Conservation (phyloP, 2,329 filamentous ascomycete species). For the Alternaria rosae region DNA sequence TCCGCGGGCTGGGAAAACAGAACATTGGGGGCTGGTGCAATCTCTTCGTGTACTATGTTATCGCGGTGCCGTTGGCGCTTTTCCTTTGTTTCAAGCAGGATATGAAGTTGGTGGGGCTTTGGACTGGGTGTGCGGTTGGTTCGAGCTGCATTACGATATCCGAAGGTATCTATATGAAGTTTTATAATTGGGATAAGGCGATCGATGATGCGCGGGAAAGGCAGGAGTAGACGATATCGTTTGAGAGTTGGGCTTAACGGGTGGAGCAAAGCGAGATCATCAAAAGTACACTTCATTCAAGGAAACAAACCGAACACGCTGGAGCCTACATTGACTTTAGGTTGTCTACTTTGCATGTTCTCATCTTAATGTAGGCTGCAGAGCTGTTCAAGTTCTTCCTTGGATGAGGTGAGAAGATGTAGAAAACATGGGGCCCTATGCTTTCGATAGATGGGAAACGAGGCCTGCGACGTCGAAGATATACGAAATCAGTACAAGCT, state of each 20-base stretch:
- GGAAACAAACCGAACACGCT: neutral
- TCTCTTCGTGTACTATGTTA: slow-evolving; percentile 49
- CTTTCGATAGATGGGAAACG: too few species aligned
- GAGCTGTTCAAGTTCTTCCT: neutral
- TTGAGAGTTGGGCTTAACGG: too few species aligned
- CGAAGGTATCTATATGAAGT: slow-evolving; percentile 42
- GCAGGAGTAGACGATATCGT: slow-evolving; percentile 37
- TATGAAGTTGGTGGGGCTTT: slow-evolving; percentile 47
- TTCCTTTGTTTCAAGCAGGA: slow-evolving; percentile 47
- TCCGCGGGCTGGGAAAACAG: slow-evolving; percentile 50
- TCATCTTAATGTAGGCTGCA: neutral
- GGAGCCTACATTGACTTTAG: neutral
- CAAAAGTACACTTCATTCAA: too few species aligned
- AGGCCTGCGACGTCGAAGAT: neutral
- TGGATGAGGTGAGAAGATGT: neutral
- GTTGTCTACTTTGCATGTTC: neutral
- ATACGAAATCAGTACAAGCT: neutral
- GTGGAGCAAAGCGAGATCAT: too few species aligned
- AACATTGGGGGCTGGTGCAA: slow-evolving; percentile 51
- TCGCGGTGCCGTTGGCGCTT: slow-evolving; percentile 49
- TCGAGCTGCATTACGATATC: slow-evolving; percentile 44
- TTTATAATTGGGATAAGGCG: slow-evolving; percentile 42
- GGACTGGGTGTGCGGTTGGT: slow-evolving; percentile 48
- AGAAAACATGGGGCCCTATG: too few species aligned
- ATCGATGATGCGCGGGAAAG: slow-evolving; percentile 40